A percentile compares a stretch with the other conserved stretches of the same genome.
phyloP scores from a whole-genome alignment of 345 rosid species.

The Hibiscus trionum region DNA sequence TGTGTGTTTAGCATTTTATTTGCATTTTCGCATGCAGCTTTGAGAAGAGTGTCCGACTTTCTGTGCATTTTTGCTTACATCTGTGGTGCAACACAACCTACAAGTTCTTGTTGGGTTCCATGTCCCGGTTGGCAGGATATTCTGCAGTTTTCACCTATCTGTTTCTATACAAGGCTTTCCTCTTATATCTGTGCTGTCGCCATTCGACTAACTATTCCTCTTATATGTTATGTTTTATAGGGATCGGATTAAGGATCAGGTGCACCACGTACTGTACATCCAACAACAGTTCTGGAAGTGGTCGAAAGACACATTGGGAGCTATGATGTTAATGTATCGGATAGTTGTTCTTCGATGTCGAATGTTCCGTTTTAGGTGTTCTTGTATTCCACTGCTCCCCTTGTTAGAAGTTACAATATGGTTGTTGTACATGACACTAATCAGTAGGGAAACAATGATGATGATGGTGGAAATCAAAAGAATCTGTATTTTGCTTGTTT shows the following conservation, averaged over 20 bases:
- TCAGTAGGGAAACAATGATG: background rate
- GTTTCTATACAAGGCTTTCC: background rate
- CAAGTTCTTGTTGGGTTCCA: background rate
- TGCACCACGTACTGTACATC: slow-evolving; percentile 12
- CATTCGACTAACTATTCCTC: background rate
- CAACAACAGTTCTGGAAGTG: slow-evolving; percentile 7
- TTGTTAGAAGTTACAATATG: background rate
- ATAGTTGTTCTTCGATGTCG: slow-evolving; percentile 6
- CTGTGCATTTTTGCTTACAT: background rate
- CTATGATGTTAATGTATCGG: background rate
- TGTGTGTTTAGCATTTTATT: background rate
- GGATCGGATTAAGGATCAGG: background rate
- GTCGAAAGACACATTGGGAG: background rate
- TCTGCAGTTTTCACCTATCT: background rate
- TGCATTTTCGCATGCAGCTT: background rate
- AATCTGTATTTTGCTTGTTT: background rate
- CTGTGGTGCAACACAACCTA: background rate
- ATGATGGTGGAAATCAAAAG: background rate
- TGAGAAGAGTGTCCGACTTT: background rate
- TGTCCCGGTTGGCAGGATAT: background rate
- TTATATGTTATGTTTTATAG: background rate
- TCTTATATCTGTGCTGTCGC: background rate
- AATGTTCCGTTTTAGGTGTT: background rate
- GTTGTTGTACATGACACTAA: background rate
- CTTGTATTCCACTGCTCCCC: background rate